Conservation (phyloP, 192 early-diverging fungal genomes). For the Backusella mclennaniae region DNA sequence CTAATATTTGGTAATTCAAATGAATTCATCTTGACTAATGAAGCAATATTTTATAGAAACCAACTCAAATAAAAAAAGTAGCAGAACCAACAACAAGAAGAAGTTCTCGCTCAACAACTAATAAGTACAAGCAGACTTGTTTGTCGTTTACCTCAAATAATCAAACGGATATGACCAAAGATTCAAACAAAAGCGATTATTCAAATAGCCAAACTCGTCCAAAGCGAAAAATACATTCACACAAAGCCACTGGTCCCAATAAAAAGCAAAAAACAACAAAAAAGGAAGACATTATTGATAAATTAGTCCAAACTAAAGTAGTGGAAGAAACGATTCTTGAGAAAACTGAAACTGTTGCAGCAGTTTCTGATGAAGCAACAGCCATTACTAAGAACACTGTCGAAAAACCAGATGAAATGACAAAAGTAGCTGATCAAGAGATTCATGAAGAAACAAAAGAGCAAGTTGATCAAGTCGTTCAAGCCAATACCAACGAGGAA, state of each 20-base stretch:
- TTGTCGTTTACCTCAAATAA: neutral
- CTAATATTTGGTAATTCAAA: neutral
- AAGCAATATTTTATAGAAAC: neutral
- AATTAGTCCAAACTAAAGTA: neutral
- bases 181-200: neutral
- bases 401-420: neutral
- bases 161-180: neutral
- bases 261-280: slow-evolving; percentile 4
- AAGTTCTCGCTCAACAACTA: neutral
- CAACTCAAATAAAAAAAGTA: neutral
- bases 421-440: neutral
- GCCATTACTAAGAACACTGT: neutral
- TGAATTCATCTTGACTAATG: neutral
- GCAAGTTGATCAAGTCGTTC: neutral
- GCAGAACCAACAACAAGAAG: neutral
- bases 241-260: neutral
- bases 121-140: neutral
- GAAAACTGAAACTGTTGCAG: neutral
- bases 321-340: neutral
- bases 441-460: neutral
- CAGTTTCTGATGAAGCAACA: neutral
- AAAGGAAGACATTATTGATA: neutral
- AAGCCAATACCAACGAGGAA: neutral
- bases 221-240: neutral
- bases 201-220: neutral